Base-by-base conservation (phyloP, 495 filamentous ascomycete genomes). In the Penicillium waksmanii region DNA sequence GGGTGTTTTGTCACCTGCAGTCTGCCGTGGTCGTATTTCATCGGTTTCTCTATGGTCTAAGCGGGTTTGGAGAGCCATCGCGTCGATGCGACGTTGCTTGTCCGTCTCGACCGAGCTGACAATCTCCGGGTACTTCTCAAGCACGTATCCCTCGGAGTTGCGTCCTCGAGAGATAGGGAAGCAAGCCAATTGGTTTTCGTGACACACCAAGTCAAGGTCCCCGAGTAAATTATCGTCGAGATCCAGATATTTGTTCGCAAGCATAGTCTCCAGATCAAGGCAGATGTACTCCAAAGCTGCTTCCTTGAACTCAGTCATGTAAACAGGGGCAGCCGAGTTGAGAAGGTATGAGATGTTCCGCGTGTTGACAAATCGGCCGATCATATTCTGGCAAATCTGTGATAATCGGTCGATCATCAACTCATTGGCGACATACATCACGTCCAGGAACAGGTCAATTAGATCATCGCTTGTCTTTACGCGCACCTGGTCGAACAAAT, bases 371-470 rank as follows among this genome's bases (percentile, higher is more conserved):
- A 93, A 96, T 40, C 82, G 84, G n/a, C 95, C 95, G 58, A 98
- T 83, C 44, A 91, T 76, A 55, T 87, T 87, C 67, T 98, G 95
- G 71, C 94, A 98, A 13, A 94, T 85, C 69, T 96, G 91, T 12
- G 89, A 91, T 25, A 98, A 75, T 27, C 92, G 80, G 68, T 97
- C 94, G 36, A 98, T 83, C 93, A 98, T 96, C 58, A 98, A 79
- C 65, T 98, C 95, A 66, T 98, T 90, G 9, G 92, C 90, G 38
- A 92, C 88, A 55, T 85, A 88, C 82, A 96, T 87, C 33, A 98
- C 91, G 58, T 97, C 94, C 75, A 98, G 82, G n/a, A 97, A 77
- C 34, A 95, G 77, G 63, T 97, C 92, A 10, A 93, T 82, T 59
- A 96, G 93, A 50, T 90, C 87, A 53, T 96, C 92, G 17, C 96